Evolutionary conservation across 2,329 filamentous ascomycete genomes (phyloP).

Genomic region (Monosporascus sp.): DNA sequence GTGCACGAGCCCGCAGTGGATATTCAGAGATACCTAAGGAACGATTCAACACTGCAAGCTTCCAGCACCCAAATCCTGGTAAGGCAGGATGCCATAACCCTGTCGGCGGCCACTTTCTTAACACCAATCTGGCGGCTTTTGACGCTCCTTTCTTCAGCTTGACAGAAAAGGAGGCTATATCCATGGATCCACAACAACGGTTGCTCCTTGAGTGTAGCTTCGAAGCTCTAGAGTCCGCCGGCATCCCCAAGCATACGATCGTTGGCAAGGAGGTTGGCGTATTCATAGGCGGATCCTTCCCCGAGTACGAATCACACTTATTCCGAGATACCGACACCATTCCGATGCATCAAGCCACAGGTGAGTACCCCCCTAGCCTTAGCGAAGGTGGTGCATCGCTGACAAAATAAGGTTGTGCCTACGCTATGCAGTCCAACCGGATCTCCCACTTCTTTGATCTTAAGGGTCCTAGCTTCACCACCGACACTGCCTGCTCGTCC

Average conservation of each 20-base stretch:
- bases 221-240: conserved; percentile 50
- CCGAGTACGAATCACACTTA: conserved; percentile 43
- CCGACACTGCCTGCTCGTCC: conserved; percentile 50
- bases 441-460: conserved; percentile 53
- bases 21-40: conserved; percentile 33
- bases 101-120: conserved; percentile 34
- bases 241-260: conserved; percentile 42
- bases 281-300: conserved; percentile 42
- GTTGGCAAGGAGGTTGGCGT: conserved; percentile 45
- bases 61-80: conserved; percentile 30
- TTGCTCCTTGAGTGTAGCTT: conserved; percentile 49
- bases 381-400: conserved; percentile 4
- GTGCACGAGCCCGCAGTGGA: conserved; percentile 30
- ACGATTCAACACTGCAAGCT: conserved; percentile 38
- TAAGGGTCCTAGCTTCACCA: conserved; percentile 46
- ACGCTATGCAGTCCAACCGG: conserved; percentile 49
- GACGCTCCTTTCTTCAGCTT: conserved; percentile 50
- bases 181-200: conserved; percentile 52
- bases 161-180: conserved; percentile 43
- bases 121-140: conserved; percentile 41
- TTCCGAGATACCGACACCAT: conserved; percentile 41
- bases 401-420: conserved; percentile 35
- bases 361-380: conserved; percentile 22
- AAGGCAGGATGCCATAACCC: conserved; percentile 31
- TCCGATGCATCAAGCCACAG: conserved; percentile 48